Percentiles rank a stretch among this genome's conserved stretches.
Evolutionary conservation across 78 protist species (phyloP).

Genomic region (Chrysochromulina parva): DNA sequence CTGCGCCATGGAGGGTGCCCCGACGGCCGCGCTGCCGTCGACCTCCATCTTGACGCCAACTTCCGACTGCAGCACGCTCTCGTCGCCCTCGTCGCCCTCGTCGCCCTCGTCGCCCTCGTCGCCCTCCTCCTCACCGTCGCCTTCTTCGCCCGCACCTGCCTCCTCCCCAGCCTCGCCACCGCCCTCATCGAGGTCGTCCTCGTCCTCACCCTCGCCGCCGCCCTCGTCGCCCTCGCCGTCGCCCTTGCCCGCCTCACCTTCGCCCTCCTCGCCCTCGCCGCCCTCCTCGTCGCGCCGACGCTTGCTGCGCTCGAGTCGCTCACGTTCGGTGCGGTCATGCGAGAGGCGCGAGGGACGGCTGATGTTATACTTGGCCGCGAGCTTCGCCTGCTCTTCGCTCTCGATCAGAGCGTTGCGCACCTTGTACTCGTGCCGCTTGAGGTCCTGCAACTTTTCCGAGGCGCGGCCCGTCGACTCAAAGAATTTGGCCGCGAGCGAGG

Average conservation of each 20-base stretch:
- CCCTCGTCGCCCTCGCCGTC: neutral
- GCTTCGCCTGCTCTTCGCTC: neutral
- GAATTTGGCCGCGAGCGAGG: neutral
- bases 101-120: no score
- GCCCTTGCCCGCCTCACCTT: neutral
- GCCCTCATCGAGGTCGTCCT: neutral
- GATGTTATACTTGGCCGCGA: neutral
- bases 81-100: no score
- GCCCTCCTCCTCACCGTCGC: neutral
- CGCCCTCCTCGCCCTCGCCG: neutral
- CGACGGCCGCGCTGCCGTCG: no score
- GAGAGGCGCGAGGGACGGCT: neutral
- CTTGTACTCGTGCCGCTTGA: neutral
- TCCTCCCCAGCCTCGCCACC: neutral
- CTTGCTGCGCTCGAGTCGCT: neutral
- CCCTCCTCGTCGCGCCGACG: neutral
- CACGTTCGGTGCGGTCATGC: neutral
- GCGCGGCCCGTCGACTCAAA: neutral
- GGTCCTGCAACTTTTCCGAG: neutral
- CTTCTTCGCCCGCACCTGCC: no score
- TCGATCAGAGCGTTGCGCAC: conserved; percentile 8
- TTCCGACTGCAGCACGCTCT: no score
- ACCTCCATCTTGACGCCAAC: no score
- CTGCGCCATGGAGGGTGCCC: no score
- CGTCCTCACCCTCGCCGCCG: neutral